Evolutionary conservation across 1,284 basidiomycete genomes (phyloP).

Genomic region (Heterobasidion irregulare): DNA sequence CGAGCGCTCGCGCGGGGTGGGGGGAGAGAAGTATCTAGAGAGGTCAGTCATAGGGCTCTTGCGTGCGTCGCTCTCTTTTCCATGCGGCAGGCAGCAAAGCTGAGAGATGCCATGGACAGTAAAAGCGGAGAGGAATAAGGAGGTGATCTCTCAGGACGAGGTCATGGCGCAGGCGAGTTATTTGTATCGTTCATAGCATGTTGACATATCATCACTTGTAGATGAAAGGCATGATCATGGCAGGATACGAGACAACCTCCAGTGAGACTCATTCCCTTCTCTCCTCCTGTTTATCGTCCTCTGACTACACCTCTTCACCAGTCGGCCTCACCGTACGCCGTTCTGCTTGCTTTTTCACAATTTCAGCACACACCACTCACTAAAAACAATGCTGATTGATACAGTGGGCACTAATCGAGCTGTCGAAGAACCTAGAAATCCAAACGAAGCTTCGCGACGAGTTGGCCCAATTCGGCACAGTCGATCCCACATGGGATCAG

Average conservation of each 20-base stretch:
- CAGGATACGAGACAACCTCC: no score
- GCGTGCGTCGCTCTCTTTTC: no score
- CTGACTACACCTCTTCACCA: neutral
- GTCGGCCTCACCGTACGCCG: constrained; percentile 18
- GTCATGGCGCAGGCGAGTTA: no score
- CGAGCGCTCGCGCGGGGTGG: constrained; percentile 27
- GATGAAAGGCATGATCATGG: no score
- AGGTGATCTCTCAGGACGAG: neutral
- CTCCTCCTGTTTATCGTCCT: no score
- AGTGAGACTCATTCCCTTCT: no score
- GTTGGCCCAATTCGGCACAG: constrained; percentile 20
- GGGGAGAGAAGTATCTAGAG: no score
- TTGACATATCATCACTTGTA: no score
- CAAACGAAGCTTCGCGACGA: constrained; percentile 35
- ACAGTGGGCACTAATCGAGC: neutral
- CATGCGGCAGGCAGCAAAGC: no score
- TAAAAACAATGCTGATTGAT: neutral
- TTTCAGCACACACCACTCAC: neutral
- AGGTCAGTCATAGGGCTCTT: no score
- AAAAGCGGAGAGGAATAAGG: constrained; percentile 22
- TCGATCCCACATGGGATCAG: constrained; percentile 12
- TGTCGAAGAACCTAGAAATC: constrained; percentile 9
- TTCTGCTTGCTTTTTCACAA: neutral
- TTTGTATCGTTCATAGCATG: no score
- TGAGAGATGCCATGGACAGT: constrained; percentile 14